Percentiles rank a stretch among this genome's conserved stretches.
These are phyloP conservation scores for Candida parachauliodes DNA, from an alignment of 805 yeast species.

Conservation along the genomic window DNA sequence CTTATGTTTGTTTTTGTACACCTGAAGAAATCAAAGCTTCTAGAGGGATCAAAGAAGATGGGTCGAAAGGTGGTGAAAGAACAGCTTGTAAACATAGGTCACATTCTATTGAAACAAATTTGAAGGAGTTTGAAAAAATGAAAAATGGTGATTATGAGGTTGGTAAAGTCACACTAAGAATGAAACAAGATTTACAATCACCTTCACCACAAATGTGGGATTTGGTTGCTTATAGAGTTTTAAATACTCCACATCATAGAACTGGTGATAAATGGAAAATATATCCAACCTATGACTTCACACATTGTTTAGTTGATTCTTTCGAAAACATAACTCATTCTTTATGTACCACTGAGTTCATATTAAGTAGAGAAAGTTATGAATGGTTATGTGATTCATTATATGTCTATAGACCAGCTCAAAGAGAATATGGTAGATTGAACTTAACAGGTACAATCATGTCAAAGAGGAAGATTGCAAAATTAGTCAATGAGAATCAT, in stretches of 20 bases:
- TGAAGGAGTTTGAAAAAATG: slow-evolving; percentile 84
- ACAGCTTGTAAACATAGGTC: slow-evolving; percentile 74
- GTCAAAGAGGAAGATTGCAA: slow-evolving; percentile 94
- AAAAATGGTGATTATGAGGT: slow-evolving; percentile 82
- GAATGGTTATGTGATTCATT: slow-evolving; percentile 98
- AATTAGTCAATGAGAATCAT: slow-evolving; percentile 71
- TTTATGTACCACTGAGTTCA: slow-evolving; percentile 93
- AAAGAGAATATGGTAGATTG: slow-evolving; percentile 96
- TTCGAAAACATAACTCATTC: slow-evolving; percentile 95
- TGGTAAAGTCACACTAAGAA: slow-evolving; percentile 92
- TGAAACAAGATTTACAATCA: slow-evolving; percentile 88
- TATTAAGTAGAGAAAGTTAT: slow-evolving; percentile 87
- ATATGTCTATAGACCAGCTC: slow-evolving; percentile 96
- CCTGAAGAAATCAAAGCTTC: slow-evolving; percentile 85
- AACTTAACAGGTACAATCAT: slow-evolving; percentile 91
- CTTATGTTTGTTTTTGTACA: slow-evolving; percentile 91
- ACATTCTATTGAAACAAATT: slow-evolving; percentile 67
- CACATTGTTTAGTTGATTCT: slow-evolving; percentile 98
- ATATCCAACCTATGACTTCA: slow-evolving; percentile 97
- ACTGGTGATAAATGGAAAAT: slow-evolving; percentile 97
- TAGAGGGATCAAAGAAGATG: slow-evolving; percentile 89
- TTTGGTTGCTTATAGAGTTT: slow-evolving; percentile 91
- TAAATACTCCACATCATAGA: slow-evolving; percentile 90
- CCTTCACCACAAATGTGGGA: slow-evolving; percentile 99
- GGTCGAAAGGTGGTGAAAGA: slow-evolving; percentile 92